Base-by-base conservation (phyloP, 306 rosid genomes). In the Arachis hypogaea region DNA sequence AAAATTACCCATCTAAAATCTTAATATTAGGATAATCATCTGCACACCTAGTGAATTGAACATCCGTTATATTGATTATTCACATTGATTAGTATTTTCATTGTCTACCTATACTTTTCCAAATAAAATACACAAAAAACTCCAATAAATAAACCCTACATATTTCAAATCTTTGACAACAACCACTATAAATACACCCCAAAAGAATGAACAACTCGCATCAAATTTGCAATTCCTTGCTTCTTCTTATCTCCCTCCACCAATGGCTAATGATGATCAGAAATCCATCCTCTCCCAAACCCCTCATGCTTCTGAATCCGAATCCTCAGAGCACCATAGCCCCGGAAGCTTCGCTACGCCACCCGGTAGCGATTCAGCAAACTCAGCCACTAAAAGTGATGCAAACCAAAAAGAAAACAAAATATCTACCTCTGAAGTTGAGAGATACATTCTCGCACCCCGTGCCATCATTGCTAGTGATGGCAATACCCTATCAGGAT, bases 241-340 rank as follows among this genome's bases (percentile, higher is more conserved):
- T 67, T 42, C 62, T 5, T 10, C 22, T 40, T 12, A 6, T 8
- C 7, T 5, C 40, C n/a, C 59, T 3, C 1, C 4, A 80, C 33
- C 78, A 66, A 85, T 86, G 90, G 79, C 82, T 5, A 65, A 72
- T 16, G 59, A 50, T 28, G 68, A 76, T 4, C 9, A 10, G 1
- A 45, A 72, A 45, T 45, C 72, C 55, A 76, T 80, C 12, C 80
- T 78, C 40, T 61, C 82, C 2, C 79, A 70, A 40, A 63, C 36
- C 59, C 73, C 81, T 6, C 86, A 47, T 2, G 33, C 77, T 44
- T 78, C 88, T 43, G 78, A 63, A 1, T 5, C 58, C 2, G 70
- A 63, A 9, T 71, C 73, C 59, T 78, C 82, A 4, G 75, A 77
- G 9, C 80, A 63, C 60, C 80, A 63, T 47, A 81, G 83, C 56